Conservation (phyloP, 768 basidiomycete genomes). For the Chalciporus pseudorubinellus region DNA sequence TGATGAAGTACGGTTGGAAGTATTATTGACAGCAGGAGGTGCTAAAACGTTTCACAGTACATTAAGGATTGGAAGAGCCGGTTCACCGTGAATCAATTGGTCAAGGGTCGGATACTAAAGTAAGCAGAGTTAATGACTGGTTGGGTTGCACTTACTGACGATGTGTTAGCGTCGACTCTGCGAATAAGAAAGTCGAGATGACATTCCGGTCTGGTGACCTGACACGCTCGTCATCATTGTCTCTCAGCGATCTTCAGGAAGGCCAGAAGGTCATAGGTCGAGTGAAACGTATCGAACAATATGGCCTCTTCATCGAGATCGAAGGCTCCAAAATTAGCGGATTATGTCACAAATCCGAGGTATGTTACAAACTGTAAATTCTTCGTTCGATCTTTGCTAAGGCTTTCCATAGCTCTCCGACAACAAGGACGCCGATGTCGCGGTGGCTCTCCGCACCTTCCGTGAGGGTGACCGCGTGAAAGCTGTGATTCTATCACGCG, state of each 20-base stretch:
- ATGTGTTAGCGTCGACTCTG: constrained; percentile 59
- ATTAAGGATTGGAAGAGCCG: constrained; percentile 93
- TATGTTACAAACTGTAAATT: constrained; percentile 29
- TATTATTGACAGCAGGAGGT: background rate
- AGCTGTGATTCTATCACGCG: constrained; percentile 69
- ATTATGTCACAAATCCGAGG: constrained; percentile 93
- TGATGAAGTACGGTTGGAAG: constrained; percentile 55
- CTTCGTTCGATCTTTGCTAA: background rate
- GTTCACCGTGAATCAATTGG: constrained; percentile 78
- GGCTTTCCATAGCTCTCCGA: constrained; percentile 69
- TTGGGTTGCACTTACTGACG: constrained; percentile 6
- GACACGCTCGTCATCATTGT: constrained; percentile 37
- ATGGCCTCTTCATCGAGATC: constrained; percentile 91
- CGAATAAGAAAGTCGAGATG: constrained; percentile 85
- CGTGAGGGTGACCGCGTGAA: constrained; percentile 85
- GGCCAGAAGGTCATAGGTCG: constrained; percentile 80
- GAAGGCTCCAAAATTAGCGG: constrained; percentile 83
- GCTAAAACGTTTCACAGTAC: constrained; percentile 50
- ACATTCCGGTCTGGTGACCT: constrained; percentile 72
- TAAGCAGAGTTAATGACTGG: constrained; percentile 28
- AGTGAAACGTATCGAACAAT: constrained; percentile 81
- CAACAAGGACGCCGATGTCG: constrained; percentile 76
- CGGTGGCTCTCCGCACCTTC: constrained; percentile 76
- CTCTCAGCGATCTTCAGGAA: constrained; percentile 57
- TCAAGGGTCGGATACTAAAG: constrained; percentile 83